Percentiles rank a stretch among this genome's conserved stretches.
These are phyloP conservation scores for Aspergillus piperis DNA, from an alignment of 2,329 filamentous ascomycete species.

Conservation along the genomic window DNA sequence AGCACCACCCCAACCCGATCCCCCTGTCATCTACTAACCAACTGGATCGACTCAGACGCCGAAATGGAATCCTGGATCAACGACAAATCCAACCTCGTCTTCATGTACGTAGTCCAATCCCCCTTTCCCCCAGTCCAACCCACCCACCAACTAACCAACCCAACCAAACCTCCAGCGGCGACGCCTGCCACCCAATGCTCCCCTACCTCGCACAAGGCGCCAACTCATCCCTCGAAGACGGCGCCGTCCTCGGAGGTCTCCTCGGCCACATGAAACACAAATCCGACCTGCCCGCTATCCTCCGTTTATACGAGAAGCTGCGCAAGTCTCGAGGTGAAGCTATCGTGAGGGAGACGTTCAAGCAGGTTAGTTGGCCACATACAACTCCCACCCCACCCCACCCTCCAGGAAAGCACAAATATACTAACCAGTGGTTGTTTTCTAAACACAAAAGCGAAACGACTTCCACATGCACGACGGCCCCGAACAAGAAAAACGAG, in stretches of 20 bases:
- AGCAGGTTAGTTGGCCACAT: conserved; percentile 31
- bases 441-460: conserved; percentile 21
- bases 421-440: too few relatives aligned
- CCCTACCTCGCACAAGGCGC: conserved; percentile 67
- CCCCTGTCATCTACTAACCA: not conserved
- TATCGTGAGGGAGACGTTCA: conserved; percentile 65
- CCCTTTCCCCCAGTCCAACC: too few relatives aligned
- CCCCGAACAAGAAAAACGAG: conserved; percentile 59
- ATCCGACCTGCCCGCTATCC: conserved; percentile 43
- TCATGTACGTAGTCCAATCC: conserved; percentile 30
- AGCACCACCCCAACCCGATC: too few relatives aligned
- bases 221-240: conserved; percentile 68
- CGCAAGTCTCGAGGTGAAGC: conserved; percentile 53
- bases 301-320: conserved; percentile 49
- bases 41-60: conserved; percentile 33
- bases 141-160: not conserved
- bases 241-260: conserved; percentile 63
- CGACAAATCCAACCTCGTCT: conserved; percentile 52
- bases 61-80: conserved; percentile 60
- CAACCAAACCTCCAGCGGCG: conserved; percentile 43
- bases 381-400: too few relatives aligned
- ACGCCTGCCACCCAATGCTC: conserved; percentile 66
- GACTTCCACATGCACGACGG: conserved; percentile 58
- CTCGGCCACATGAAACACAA: conserved; percentile 54
- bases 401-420: too few relatives aligned